Base-by-base conservation (phyloP, 2,329 filamentous ascomycete genomes). In the Pleomassaria siparia region DNA sequence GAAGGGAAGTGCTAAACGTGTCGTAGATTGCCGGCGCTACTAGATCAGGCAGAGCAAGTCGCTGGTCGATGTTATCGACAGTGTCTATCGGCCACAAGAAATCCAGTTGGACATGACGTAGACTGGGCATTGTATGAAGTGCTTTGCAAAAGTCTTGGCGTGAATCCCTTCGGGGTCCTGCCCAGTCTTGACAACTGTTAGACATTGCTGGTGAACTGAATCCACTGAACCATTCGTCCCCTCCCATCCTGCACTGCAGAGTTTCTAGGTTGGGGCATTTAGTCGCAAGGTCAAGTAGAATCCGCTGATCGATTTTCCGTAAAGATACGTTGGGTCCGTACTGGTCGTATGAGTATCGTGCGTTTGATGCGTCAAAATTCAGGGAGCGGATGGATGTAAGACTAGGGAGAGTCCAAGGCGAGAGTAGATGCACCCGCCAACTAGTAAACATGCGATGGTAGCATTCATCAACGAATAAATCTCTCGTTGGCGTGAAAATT, bases 111-210 rank as follows among this genome's bases (percentile, higher is more conserved):
- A 47, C 48, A 4, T 46, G 25, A 16, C 44, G 47, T 7, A 63
- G 41, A 10, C 25, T n/a, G 33, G 55, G 56, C 6, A 60, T 30
- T n/a, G 32, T 32, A 2, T 42, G 21, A 1, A 56, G 11, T 26
- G 54, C 54, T 43, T 52, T 57, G 6, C 39, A 49, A 32, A 62
- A 62, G 36, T 52, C 54, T 13, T 57, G 51, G 10, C 60, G 49
- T 13, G 54, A 46, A 42, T 63, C 60, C 11, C 55, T 52, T 24
- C 52, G 57, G 13, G 54, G 57, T 13, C 58, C 59, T 30, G 40
- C 44, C 33, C 47, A 51, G 21, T 62, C 58, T 3, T 45, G 36
- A 55, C 1, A 57, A 39, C 16, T 15, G 30, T 39, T n/a, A 22
- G 40, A 25, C 37, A 21, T 11, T 24, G 32, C 12, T 37, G 29